Conservation (phyloP, 805 yeast species). For the Kluyveromyces siamensis region DNA sequence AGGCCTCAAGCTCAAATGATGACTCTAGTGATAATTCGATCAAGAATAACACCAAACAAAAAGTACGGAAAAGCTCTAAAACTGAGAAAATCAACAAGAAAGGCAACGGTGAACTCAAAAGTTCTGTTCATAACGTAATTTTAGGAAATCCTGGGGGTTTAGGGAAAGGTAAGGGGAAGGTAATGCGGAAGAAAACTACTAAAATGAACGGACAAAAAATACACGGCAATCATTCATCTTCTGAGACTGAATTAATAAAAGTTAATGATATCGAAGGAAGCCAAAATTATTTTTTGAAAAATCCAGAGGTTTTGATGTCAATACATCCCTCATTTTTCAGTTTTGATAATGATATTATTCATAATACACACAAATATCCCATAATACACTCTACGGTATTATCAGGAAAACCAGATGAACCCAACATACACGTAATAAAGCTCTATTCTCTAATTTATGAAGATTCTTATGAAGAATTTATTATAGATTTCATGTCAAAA, state of each 20-base stretch:
- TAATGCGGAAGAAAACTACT: background rate
- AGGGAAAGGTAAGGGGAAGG: background rate
- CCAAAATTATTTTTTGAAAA: background rate
- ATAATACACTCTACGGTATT: background rate
- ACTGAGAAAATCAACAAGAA: background rate
- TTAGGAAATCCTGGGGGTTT: background rate
- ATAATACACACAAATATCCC: background rate
- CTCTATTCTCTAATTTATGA: slow-evolving; percentile 16
- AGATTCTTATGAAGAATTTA: slow-evolving; percentile 19
- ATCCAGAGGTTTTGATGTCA: background rate
- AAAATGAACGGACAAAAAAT: background rate
- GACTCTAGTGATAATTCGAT: background rate
- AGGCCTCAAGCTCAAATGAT: background rate
- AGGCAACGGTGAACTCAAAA: background rate
- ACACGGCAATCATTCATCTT: background rate
- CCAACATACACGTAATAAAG: slow-evolving; percentile 4
- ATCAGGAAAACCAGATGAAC: background rate
- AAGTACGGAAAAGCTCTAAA: background rate
- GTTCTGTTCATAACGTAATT: background rate
- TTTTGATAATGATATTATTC: background rate
- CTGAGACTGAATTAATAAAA: background rate
- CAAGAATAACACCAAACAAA: background rate
- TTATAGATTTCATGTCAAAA: slow-evolving; percentile 13
- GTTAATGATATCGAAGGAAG: background rate
- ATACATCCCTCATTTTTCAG: background rate